A percentile compares a stretch with the other conserved stretches of the same genome.
Conservation (phyloP, 768 basidiomycete species). For the Pleurotus citrinopileatus region DNA sequence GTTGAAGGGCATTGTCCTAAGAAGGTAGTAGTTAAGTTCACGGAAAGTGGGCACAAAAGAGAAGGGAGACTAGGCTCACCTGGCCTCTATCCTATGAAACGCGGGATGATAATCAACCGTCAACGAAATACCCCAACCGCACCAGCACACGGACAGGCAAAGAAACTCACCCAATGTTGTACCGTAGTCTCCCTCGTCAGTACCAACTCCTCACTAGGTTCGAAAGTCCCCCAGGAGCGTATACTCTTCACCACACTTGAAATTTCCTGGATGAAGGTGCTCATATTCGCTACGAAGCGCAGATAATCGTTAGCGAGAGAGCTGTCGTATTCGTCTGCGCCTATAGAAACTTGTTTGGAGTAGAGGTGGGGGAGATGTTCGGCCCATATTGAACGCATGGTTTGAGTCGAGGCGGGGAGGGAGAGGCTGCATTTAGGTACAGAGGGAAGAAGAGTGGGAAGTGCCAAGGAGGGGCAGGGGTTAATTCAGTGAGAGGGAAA, state of each 20-base stretch:
- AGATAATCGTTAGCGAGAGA: slow-evolving; percentile 38
- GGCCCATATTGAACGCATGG: slow-evolving; percentile 39
- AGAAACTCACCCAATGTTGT: slow-evolving; percentile 2
- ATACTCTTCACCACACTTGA: background rate
- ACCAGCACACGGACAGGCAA: no score
- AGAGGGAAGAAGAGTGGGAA: background rate
- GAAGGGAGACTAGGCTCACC: background rate
- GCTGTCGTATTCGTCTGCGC: slow-evolving; percentile 40
- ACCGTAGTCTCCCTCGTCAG: slow-evolving; percentile 2
- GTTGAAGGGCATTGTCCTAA: background rate
- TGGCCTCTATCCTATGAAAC: background rate
- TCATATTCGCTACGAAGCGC: slow-evolving; percentile 40
- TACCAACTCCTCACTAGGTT: background rate
- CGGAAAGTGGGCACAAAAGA: no score
- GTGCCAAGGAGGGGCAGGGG: background rate
- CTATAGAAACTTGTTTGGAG: slow-evolving; percentile 40
- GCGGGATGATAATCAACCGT: background rate
- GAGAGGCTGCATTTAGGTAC: background rate
- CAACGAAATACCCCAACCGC: background rate
- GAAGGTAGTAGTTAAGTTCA: background rate
- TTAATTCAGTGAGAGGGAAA: background rate
- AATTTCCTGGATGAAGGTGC: slow-evolving; percentile 29
- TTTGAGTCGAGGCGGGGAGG: slow-evolving; percentile 37
- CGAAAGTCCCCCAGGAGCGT: background rate
- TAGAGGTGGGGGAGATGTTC: slow-evolving; percentile 38